Conservation (phyloP, 2,329 filamentous ascomycete species). For the Golovinomyces cichoracearum region DNA sequence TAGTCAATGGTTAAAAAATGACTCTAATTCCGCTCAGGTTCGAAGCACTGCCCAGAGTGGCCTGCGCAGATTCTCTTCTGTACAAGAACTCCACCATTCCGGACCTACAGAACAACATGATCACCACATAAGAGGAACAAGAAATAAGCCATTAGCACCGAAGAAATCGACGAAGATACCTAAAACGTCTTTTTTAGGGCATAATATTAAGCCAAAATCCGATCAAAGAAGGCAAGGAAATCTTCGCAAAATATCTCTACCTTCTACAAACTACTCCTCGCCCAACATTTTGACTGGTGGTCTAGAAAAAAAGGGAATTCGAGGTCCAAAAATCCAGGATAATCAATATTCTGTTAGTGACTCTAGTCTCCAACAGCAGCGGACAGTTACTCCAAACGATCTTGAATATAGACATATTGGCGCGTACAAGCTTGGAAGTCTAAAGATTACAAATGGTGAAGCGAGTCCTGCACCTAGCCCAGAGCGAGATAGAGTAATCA, state of each 20-base stretch:
- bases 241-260: not conserved
- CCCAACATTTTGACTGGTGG: not conserved
- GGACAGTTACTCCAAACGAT: slow-evolving; percentile 24
- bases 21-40: not conserved
- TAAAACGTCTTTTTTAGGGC: not conserved
- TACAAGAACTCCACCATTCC: not conserved
- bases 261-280: not conserved
- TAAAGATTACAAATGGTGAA: slow-evolving; percentile 35
- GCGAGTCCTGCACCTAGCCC: slow-evolving; percentile 24
- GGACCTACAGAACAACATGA: not conserved
- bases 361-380: slow-evolving; percentile 4
- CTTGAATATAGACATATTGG: slow-evolving; percentile 33
- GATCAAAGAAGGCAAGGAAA: not conserved
- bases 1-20: not conserved
- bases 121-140: not conserved
- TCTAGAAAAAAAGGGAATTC: not conserved
- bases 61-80: not conserved
- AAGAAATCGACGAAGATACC: not conserved
- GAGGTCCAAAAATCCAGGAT: not conserved
- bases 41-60: not conserved
- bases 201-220: not conserved
- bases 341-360: not conserved
- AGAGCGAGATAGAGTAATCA: slow-evolving; percentile 4
- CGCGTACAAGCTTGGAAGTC: slow-evolving; percentile 33
- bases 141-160: not conserved